Evolutionary conservation across 1,139 yeast species (phyloP).

Genomic region (Ashbya aceris): DNA sequence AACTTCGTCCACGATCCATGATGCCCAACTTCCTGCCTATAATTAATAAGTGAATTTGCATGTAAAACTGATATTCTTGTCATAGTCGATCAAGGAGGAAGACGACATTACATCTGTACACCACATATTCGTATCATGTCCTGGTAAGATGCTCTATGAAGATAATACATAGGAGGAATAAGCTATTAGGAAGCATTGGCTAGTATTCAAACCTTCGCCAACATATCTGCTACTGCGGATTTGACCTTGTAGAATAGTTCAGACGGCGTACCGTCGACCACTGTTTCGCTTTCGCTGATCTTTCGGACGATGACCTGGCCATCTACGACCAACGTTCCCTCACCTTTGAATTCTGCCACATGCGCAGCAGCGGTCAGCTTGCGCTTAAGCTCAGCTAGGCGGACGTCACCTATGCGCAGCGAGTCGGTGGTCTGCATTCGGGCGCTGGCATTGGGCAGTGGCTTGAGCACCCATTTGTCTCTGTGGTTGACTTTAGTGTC

Average conservation of each 20-base stretch:
- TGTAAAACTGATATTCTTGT: neutral
- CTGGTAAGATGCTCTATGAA: neutral
- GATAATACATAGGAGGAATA: neutral
- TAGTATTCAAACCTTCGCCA: slow-evolving; percentile 55
- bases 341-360: slow-evolving; percentile 83
- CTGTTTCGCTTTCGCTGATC: slow-evolving; percentile 69
- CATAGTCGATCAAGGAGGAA: neutral
- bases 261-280: slow-evolving; percentile 76
- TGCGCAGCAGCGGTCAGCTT: slow-evolving; percentile 50
- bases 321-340: slow-evolving; percentile 84
- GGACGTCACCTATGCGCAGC: slow-evolving; percentile 81
- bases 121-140: neutral
- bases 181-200: neutral
- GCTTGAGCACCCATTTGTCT: slow-evolving; percentile 22
- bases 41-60: neutral
- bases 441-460: slow-evolving; percentile 16
- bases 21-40: neutral
- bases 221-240: slow-evolving; percentile 62
- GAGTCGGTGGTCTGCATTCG: slow-evolving; percentile 25
- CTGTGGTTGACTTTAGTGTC: slow-evolving; percentile 12
- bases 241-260: slow-evolving; percentile 73
- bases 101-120: neutral
- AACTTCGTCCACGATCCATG: slow-evolving; percentile 7
- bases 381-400: slow-evolving; percentile 71
- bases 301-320: slow-evolving; percentile 68